Percentiles rank a stretch among this genome's conserved stretches.
These are phyloP conservation scores for Choanephora cucurbitarum DNA, from an alignment of 371 early-diverging fungal genomes.

Conservation along the genomic window DNA sequence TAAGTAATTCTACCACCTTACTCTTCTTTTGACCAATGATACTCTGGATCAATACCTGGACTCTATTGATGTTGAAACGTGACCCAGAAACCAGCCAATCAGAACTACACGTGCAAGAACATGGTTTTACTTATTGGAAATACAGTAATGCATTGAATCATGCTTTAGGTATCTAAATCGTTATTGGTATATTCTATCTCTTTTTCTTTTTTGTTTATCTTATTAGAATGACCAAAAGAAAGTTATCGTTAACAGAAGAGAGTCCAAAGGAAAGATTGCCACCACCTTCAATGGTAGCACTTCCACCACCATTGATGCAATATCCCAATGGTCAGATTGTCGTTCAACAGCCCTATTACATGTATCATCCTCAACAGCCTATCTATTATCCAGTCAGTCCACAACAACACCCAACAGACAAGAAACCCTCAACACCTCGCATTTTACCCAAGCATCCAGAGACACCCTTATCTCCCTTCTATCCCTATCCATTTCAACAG, in stretches of 20 bases:
- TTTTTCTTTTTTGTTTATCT: slow-evolving; percentile 4
- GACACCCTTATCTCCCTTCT: slow-evolving; percentile 18
- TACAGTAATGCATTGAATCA: slow-evolving; percentile 6
- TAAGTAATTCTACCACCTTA: too few relatives aligned
- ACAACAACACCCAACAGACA: slow-evolving; percentile 31
- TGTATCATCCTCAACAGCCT: slow-evolving; percentile 17
- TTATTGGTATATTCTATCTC: slow-evolving; percentile 15
- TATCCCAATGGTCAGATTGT: slow-evolving; percentile 23
- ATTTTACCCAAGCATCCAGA: slow-evolving; percentile 30
- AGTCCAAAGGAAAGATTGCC: neutral
- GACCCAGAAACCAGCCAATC: slow-evolving; percentile 18
- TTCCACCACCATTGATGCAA: slow-evolving; percentile 25
- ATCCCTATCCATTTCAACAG: slow-evolving; percentile 19
- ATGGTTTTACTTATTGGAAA: slow-evolving; percentile 17
- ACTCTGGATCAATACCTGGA: too few relatives aligned
- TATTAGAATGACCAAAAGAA: slow-evolving; percentile 18
- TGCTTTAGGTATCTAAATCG: slow-evolving; percentile 13
- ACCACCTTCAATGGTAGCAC: slow-evolving; percentile 6
- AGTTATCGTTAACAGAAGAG: slow-evolving; percentile 3
- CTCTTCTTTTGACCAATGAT: too few relatives aligned
- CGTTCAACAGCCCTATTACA: slow-evolving; percentile 12
- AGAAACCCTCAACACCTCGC: slow-evolving; percentile 19
- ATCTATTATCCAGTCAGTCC: slow-evolving; percentile 21
- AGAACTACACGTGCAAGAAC: slow-evolving; percentile 16
- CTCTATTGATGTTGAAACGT: too few relatives aligned